Evolutionary conservation across 2,329 filamentous ascomycete genomes (phyloP), one percentile per base, ranked within the genome.

Genomic region (Periconia sp.): DNA sequence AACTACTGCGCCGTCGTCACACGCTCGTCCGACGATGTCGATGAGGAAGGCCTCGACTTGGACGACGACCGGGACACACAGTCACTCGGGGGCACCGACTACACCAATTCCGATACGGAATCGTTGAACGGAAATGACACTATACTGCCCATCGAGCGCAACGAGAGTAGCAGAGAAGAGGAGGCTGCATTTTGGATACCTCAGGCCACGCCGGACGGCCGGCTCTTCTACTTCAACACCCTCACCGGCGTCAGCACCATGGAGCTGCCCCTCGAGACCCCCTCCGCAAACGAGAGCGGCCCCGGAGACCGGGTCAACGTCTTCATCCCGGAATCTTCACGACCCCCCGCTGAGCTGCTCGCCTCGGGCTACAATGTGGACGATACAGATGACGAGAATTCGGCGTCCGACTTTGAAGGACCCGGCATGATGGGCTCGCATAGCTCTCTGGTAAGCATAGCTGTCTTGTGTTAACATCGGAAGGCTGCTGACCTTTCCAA

Each of bases 151-250:
- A 79, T 90, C 36, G 89, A 95, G 62, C 84, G 85, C 36, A 78
- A 79, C 15, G 80, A 80, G 32, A 71, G 71, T 50, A 78, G 72
- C 51, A 85, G 86, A 61, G 88, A 89, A 63, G 92, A 94, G 57
- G 86, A 92, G 67, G 91, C 92, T 32, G 92, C 95, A 54, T 99
- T 95, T 67, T 99, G 94, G 94, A 96, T 99, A 56, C 94, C 94
- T 13, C 94, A 99, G 74, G 94, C 92, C 11, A 99, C 94, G 0
- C 84, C 89, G 1, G 92, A 97, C 67, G 94, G 94, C 40, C 83
- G 92, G 43, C 74, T 99, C 17, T 99, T 95, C 72, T 99, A 97
- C 74, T 97, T 95, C 79, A 99, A 99, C 71, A 97, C 92, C 50
- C 85, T 96, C 75, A 99, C 94, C 0, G 92, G 92, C 41, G 90